Percentiles rank a stretch among this genome's conserved stretches.
phyloP scores from a whole-genome alignment of 2,329 filamentous ascomycete species.

The Hypoxylon rubiginosum region DNA sequence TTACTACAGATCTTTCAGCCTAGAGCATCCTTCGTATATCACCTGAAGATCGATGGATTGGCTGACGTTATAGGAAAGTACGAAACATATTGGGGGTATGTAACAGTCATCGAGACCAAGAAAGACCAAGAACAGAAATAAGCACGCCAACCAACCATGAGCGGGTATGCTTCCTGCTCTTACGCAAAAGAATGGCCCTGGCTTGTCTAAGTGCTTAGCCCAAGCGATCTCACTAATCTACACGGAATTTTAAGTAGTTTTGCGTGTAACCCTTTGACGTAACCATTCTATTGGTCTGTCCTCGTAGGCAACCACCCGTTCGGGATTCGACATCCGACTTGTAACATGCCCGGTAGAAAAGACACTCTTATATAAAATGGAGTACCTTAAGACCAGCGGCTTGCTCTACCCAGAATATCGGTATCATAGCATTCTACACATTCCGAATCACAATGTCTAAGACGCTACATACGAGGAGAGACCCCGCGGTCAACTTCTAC shows the following conservation, averaged over 20 bases:
- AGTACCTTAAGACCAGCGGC: neutral
- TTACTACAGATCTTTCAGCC: constrained; percentile 9
- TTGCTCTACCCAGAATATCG: neutral
- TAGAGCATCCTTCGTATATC: constrained; percentile 1
- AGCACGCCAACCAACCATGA: neutral
- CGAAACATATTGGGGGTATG: neutral
- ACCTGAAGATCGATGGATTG: neutral
- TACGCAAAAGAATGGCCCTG: too few relatives aligned
- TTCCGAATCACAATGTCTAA: neutral
- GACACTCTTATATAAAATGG: constrained; percentile 7
- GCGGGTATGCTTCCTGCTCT: neutral
- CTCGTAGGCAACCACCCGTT: constrained; percentile 2
- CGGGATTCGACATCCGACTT: neutral
- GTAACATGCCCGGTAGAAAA: neutral
- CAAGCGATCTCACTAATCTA: neutral
- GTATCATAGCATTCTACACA: neutral
- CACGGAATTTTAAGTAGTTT: constrained; percentile 1
- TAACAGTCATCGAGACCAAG: constrained; percentile 4
- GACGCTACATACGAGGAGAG: neutral
- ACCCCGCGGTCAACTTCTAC: neutral
- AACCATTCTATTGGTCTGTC: neutral
- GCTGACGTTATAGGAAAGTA: constrained; percentile 6
- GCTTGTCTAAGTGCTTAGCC: neutral
- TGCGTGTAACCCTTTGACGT: constrained; percentile 7
- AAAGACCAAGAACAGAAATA: neutral